phyloP scores from a whole-genome alignment of 768 basidiomycete species.

The Boletus rubroflammeus region DNA sequence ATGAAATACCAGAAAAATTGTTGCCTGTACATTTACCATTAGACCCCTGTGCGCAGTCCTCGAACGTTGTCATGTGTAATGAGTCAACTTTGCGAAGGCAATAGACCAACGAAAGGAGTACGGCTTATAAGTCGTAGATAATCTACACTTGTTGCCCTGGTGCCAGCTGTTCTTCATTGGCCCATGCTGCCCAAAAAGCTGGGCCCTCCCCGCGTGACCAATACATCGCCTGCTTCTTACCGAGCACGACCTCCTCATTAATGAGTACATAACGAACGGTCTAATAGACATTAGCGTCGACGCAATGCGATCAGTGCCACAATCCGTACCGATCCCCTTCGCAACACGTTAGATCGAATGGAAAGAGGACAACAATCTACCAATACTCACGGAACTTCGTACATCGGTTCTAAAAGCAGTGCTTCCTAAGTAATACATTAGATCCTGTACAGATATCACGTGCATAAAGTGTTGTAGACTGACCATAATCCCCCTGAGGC shows the following conservation, averaged over 20 bases:
- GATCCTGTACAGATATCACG: background rate
- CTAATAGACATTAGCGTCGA: constrained; percentile 36
- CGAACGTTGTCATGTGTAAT: background rate
- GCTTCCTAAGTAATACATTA: constrained; percentile 50
- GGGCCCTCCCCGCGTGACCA: constrained; percentile 68
- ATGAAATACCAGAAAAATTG: constrained; percentile 25
- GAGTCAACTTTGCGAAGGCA: background rate
- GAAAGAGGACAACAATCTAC: constrained; percentile 1
- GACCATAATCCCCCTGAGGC: constrained; percentile 86
- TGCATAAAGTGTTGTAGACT: constrained; percentile 12
- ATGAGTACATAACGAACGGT: constrained; percentile 81
- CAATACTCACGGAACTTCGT: constrained; percentile 76
- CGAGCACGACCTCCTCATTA: constrained; percentile 64
- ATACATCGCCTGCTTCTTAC: constrained; percentile 61
- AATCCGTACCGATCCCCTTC: constrained; percentile 62
- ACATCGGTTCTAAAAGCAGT: constrained; percentile 86
- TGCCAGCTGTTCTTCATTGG: constrained; percentile 52
- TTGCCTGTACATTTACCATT: background rate
- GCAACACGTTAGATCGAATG: constrained; percentile 1
- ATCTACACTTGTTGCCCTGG: constrained; percentile 15
- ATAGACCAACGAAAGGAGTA: background rate
- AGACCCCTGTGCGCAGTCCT: background rate
- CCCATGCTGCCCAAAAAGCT: constrained; percentile 76
- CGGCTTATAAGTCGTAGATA: background rate
- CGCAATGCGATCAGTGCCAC: background rate